A percentile compares a stretch with the other conserved stretches of the same genome.
Conservation (phyloP, 83 land plant genomes). For the Isoetes engelmannii region DNA sequence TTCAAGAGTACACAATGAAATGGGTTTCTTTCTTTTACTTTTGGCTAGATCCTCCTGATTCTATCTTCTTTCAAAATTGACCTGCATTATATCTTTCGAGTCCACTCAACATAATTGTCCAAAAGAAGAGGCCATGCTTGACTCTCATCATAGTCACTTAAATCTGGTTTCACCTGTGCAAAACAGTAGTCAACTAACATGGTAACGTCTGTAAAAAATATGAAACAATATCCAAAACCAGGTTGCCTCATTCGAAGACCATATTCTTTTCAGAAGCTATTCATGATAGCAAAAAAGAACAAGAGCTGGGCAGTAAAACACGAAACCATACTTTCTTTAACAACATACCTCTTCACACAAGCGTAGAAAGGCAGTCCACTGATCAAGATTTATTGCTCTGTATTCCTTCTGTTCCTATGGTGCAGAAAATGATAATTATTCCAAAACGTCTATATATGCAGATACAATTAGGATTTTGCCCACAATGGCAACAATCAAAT, state of each 20-base stretch:
- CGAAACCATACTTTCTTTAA: neutral
- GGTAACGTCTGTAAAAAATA: neutral
- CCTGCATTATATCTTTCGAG: conserved; percentile 29
- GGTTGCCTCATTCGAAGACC: too few relatives aligned
- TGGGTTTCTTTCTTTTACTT: too few relatives aligned
- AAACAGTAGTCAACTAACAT: neutral
- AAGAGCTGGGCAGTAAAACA: neutral
- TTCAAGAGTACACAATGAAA: too few relatives aligned
- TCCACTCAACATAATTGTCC: conserved; percentile 90
- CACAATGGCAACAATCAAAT: too few relatives aligned
- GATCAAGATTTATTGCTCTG: conserved; percentile 84
- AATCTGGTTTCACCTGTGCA: conserved; percentile 61
- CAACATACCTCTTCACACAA: conserved; percentile 80
- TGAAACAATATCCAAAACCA: too few relatives aligned
- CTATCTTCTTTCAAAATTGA: too few relatives aligned
- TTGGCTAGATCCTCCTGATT: too few relatives aligned
- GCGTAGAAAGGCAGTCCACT: conserved; percentile 73
- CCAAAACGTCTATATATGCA: neutral
- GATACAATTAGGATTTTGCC: neutral
- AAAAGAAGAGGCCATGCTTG: conserved; percentile 84
- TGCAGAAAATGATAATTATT: neutral
- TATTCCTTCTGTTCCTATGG: conserved; percentile 65
- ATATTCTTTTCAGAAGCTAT: too few relatives aligned
- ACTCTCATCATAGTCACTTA: conserved; percentile 58
- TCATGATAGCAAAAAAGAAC: neutral